A percentile compares a stretch with the other conserved stretches of the same genome.
These are phyloP conservation scores for Globomyces sp. DNA, from an alignment of 371 early-diverging fungal genomes.

Conservation along the genomic window DNA sequence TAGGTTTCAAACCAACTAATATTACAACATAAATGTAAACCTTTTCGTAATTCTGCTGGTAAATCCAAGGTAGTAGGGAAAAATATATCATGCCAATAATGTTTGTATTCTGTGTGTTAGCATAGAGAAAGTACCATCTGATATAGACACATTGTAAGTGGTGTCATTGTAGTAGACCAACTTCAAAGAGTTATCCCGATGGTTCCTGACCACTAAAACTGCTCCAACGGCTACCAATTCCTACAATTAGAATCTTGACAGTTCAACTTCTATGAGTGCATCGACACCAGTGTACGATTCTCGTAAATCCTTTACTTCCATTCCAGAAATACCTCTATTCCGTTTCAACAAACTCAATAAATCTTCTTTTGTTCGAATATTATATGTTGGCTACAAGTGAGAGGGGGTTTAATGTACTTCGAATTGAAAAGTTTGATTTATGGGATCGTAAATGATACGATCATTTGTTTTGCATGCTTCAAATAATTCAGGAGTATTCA, in stretches of 20 bases:
- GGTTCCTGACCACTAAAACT: background rate
- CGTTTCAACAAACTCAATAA: conserved; percentile 62
- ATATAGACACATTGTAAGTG: conserved; percentile 12
- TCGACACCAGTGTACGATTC: conserved; percentile 59
- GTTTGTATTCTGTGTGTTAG: conserved; percentile 69
- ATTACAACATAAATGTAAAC: background rate
- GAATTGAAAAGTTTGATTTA: background rate
- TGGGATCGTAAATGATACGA: conserved; percentile 9
- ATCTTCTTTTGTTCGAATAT: conserved; percentile 71
- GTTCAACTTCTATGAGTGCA: background rate
- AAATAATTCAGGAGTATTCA: conserved; percentile 2
- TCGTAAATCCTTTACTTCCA: conserved; percentile 73
- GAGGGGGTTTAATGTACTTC: background rate
- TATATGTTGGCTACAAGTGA: conserved; percentile 61
- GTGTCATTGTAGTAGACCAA: conserved; percentile 62
- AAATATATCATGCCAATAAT: conserved; percentile 64
- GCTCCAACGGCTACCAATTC: conserved; percentile 58
- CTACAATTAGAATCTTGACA: conserved; percentile 53
- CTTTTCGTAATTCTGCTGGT: conserved; percentile 61
- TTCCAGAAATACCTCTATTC: conserved; percentile 57
- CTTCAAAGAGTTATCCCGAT: conserved; percentile 66
- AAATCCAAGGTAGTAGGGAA: conserved; percentile 64
- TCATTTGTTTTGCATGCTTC: background rate
- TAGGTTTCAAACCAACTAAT: conserved; percentile 68
- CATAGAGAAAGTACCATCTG: conserved; percentile 30